Evolutionary conservation across 2,329 filamentous ascomycete species (phyloP), one percentile per base, ranked within the genome.

Genomic region (Lithohypha guttulata): DNA sequence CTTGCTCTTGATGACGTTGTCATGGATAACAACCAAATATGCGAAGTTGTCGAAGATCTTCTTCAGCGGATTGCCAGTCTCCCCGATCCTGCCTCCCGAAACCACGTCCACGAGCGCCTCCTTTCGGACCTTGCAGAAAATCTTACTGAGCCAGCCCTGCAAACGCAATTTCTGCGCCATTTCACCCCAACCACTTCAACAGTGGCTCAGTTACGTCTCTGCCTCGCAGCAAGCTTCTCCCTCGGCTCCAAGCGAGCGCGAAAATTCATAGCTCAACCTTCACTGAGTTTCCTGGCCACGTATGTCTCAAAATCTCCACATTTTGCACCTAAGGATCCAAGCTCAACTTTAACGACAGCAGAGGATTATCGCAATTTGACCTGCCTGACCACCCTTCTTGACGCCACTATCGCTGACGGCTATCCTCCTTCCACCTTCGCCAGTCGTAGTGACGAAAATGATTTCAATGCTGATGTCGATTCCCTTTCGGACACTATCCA

Each of bases 381-480:
- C 22, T 77, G 81, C 2, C 67, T 77, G 11, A 65, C 83, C 3
- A 61, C 70, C 2, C 70, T 93, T 14, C 70, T 95, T 4, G 80
- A 91, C 53, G 72, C 84, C 26, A 79, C 76, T 11, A 67, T 95
- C 36, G 83, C 84, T 43, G 74, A 79, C 42, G 83, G 73, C 2
- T 49, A 41, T 40, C 51, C 47, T 42, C 57, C 51, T 15, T 32
- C 37, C 1, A 41, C 47, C 26, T 37, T 61, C 44, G 44, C 51
- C 49, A 52, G 47, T 35, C 44, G 26, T 22, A 2, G 13, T 19
- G 30, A 15, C 7, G 53, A 56, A 33, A 51, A 56, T 32, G 48
- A 64, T 70, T 93, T 89, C 64, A 84, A 95, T 53, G 58, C 62
- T 4, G 67, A 77, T 8, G 66, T 94, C 22, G 86, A 94, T 57